phyloP scores from a whole-genome alignment of 768 basidiomycete genomes.

The Suillus plorans region DNA sequence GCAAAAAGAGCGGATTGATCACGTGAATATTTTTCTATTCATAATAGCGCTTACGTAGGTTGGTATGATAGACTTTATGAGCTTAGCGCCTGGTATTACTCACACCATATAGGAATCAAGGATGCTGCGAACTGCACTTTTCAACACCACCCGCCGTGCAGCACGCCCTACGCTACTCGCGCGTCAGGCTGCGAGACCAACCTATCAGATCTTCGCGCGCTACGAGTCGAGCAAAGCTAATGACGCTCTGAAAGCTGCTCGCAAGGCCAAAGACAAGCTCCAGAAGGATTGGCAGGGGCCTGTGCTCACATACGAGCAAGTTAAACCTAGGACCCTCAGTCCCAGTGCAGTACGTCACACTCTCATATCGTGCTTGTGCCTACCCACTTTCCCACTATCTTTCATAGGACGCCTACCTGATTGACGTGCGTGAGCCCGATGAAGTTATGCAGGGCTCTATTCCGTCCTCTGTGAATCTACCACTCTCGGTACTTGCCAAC shows the following conservation, averaged over 20 bases:
- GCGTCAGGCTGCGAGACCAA: conserved; percentile 9
- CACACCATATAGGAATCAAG: not conserved
- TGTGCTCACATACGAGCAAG: conserved; percentile 72
- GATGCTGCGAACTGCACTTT: conserved; percentile 26
- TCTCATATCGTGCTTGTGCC: conserved; percentile 8
- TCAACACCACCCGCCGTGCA: conserved; percentile 15
- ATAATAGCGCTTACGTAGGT: not conserved
- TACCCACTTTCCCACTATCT: conserved; percentile 10
- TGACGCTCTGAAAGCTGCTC: conserved; percentile 29
- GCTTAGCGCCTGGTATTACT: not conserved
- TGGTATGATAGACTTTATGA: not conserved
- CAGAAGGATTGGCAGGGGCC: conserved; percentile 79
- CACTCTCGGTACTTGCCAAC: conserved; percentile 72
- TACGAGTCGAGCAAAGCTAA: conserved; percentile 34
- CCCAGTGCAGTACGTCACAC: conserved; percentile 56
- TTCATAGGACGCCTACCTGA: conserved; percentile 63
- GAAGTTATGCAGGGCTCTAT: conserved; percentile 92
- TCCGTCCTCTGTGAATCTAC: conserved; percentile 88
- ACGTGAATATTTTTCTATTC: conserved; percentile 14
- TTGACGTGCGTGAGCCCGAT: conserved; percentile 92
- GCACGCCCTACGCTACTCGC: conserved; percentile 12
- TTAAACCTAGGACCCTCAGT: conserved; percentile 76
- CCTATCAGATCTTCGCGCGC: conserved; percentile 24
- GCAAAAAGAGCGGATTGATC: conserved; percentile 24
- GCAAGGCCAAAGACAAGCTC: conserved; percentile 33